These are phyloP conservation scores for Fallopia convolvulus DNA, from an alignment of 148 eudicot species.

Conservation along the genomic window DNA sequence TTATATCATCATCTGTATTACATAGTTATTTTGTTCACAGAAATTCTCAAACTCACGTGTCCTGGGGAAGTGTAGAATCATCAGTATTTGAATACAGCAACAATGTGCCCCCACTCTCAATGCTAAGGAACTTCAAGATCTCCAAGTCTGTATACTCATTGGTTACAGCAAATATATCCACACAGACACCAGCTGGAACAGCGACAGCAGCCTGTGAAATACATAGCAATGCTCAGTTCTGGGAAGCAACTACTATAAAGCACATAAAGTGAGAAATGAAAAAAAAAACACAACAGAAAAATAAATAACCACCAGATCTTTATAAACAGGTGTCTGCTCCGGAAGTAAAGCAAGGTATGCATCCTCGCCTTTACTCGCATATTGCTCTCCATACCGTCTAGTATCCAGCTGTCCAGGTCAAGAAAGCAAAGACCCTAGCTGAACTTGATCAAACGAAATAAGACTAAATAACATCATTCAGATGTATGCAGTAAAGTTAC, in stretches of 20 bases:
- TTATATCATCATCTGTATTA: background rate
- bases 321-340: conserved; percentile 95
- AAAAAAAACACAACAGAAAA: conserved; percentile 10
- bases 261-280: background rate
- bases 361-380: conserved; percentile 99
- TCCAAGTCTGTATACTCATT: conserved; percentile 97
- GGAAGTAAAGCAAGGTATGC: conserved; percentile 97
- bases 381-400: conserved; percentile 91
- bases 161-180: conserved; percentile 93
- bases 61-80: conserved; percentile 98
- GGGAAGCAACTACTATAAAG: background rate
- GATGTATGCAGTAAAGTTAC: background rate
- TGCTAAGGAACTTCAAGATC: conserved; percentile 83
- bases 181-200: conserved; percentile 99
- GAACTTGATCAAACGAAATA: conserved; percentile 21
- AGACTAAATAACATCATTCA: conserved; percentile 11
- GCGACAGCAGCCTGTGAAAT: conserved; percentile 95
- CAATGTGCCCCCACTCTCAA: conserved; percentile 93
- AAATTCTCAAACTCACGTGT: conserved; percentile 58
- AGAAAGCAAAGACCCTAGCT: conserved; percentile 94
- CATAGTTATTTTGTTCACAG: background rate
- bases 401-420: conserved; percentile 96
- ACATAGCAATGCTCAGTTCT: conserved; percentile 27
- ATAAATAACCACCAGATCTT: conserved; percentile 60
- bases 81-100: conserved; percentile 82